These are phyloP conservation scores for Hibiscus trionum DNA, from an alignment of 345 rosid genomes.

Conservation along the genomic window DNA sequence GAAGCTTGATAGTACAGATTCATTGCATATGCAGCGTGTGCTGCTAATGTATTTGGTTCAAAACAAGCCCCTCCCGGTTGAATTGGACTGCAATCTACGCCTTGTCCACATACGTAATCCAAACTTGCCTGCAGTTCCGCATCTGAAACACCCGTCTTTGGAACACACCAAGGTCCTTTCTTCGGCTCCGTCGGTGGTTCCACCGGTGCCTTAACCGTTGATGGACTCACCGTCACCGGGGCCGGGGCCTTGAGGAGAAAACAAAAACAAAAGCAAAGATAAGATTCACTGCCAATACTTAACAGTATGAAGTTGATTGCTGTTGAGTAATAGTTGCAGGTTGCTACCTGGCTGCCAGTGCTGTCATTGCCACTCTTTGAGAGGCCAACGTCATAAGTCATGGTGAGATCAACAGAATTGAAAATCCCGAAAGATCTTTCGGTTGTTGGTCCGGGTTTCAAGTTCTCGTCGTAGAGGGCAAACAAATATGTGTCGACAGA, in stretches of 20 bases:
- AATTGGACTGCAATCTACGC: constrained; percentile 62
- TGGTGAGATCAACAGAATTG: constrained; percentile 62
- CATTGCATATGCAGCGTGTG: constrained; percentile 90
- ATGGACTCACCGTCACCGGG: not conserved
- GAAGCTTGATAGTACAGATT: constrained; percentile 65
- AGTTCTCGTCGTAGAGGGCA: constrained; percentile 78
- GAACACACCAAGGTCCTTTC: constrained; percentile 55
- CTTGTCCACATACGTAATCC: constrained; percentile 78
- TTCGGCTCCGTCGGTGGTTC: constrained; percentile 25
- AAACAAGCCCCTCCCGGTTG: constrained; percentile 84
- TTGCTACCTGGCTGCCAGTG: constrained; percentile 19
- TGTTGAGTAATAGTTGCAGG: too few species aligned
- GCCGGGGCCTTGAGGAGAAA: constrained; percentile 19
- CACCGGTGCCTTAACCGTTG: not conserved
- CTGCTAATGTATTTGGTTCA: constrained; percentile 56
- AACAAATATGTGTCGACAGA: constrained; percentile 78
- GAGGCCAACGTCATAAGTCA: constrained; percentile 76
- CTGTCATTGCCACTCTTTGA: constrained; percentile 20
- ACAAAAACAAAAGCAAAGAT: not conserved
- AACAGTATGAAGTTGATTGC: not conserved
- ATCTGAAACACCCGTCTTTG: constrained; percentile 42
- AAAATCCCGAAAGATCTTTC: constrained; percentile 74
- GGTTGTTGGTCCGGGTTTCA: constrained; percentile 71
- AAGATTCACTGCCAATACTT: not conserved
- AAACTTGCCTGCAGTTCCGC: constrained; percentile 59